Evolutionary conservation across 192 early-diverging fungal genomes (phyloP).

Genomic region (Globomyces pollinis-pini): DNA sequence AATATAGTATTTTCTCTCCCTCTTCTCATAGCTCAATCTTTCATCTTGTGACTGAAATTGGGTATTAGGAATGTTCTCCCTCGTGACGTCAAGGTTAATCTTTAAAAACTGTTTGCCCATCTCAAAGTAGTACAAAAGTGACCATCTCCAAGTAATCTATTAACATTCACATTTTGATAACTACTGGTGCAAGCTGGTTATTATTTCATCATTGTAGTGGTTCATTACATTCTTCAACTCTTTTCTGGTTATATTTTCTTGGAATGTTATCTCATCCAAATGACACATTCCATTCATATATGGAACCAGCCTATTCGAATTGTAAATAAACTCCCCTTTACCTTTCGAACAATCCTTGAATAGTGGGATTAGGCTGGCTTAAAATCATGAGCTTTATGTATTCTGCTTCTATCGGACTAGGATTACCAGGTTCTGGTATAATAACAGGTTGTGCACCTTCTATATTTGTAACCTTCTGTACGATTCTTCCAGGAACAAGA

Average conservation of each 20-base stretch:
- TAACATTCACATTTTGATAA: too few relatives aligned
- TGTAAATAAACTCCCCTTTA: too few relatives aligned
- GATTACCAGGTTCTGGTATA: background rate
- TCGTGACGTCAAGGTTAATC: too few relatives aligned
- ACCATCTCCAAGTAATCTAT: too few relatives aligned
- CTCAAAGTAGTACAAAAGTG: too few relatives aligned
- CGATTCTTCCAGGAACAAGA: background rate
- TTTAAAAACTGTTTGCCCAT: too few relatives aligned
- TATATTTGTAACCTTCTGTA: conserved; percentile 44
- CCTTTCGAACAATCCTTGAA: background rate
- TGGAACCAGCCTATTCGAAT: conserved; percentile 50
- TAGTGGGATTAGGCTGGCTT: background rate
- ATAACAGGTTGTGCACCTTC: conserved; percentile 16
- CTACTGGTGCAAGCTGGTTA: conserved; percentile 4
- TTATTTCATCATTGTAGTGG: conserved; percentile 4
- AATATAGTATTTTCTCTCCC: too few relatives aligned
- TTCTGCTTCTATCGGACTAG: background rate
- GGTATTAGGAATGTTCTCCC: too few relatives aligned
- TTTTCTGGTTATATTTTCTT: conserved; percentile 43
- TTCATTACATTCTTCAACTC: background rate
- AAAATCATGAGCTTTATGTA: background rate
- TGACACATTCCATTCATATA: conserved; percentile 73
- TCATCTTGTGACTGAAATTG: too few relatives aligned
- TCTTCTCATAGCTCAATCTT: too few relatives aligned
- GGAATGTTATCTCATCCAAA: conserved; percentile 71